A percentile compares a stretch with the other conserved stretches of the same genome.
These are phyloP conservation scores for Diaporthe citriasiana DNA, from an alignment of 2,329 filamentous ascomycete species.

Conservation along the genomic window DNA sequence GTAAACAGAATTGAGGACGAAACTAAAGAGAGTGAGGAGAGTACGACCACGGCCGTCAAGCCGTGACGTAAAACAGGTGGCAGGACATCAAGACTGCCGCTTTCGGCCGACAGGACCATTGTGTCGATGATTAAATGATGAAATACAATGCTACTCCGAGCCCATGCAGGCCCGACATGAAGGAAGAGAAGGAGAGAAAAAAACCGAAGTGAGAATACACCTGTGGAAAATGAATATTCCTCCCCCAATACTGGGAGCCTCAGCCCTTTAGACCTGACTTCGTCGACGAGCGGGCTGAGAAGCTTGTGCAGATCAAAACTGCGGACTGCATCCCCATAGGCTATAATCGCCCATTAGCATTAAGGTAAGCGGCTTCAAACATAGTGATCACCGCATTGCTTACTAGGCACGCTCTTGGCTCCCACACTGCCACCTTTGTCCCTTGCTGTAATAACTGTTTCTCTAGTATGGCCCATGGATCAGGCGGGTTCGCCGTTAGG, in stretches of 20 bases:
- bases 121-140: background rate
- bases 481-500: background rate
- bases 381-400: background rate
- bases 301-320: slow-evolving; percentile 1
- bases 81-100: slow-evolving; percentile 45
- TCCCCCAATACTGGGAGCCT: background rate
- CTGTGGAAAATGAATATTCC: accelerated
- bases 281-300: background rate
- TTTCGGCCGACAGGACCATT: slow-evolving; percentile 36
- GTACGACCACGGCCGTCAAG: slow-evolving; percentile 45
- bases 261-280: slow-evolving; percentile 10
- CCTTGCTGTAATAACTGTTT: background rate
- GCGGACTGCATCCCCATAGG: background rate
- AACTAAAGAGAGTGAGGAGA: slow-evolving; percentile 47
- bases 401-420: background rate
- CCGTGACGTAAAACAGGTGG: slow-evolving; percentile 45
- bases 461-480: background rate
- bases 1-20: slow-evolving; percentile 45
- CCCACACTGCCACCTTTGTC: background rate
- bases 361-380: slow-evolving; percentile 19
- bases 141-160: background rate
- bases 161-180: background rate
- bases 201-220: background rate
- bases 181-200: background rate
- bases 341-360: slow-evolving; percentile 12